Conservation (phyloP, 371 early-diverging fungal species). For the Apophysomyces sp. region DNA sequence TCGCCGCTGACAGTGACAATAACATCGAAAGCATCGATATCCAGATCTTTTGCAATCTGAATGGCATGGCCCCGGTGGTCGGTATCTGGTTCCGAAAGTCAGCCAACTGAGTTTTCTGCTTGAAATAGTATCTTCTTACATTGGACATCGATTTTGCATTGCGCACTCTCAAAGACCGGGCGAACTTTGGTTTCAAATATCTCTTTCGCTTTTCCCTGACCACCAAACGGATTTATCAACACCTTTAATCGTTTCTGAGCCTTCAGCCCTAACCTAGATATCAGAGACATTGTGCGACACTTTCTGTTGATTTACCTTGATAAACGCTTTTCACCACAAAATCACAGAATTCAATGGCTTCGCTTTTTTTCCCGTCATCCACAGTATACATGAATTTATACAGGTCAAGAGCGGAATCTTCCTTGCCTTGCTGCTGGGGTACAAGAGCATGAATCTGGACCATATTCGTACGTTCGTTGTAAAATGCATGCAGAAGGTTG, state of each 20-base stretch:
- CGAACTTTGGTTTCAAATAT: conserved; percentile 58
- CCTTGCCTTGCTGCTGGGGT: conserved; percentile 32
- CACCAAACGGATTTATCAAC: conserved; percentile 77
- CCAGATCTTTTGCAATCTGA: conserved; percentile 60
- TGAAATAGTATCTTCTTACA: conserved; percentile 29
- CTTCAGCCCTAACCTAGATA: conserved; percentile 23
- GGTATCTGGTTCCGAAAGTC: conserved; percentile 44
- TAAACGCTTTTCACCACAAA: conserved; percentile 30
- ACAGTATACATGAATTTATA: conserved; percentile 34
- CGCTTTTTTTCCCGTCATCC: conserved; percentile 16
- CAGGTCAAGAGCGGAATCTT: conserved; percentile 31
- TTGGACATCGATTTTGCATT: conserved; percentile 54
- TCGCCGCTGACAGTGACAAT: conserved; percentile 77
- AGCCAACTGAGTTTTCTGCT: too few relatives aligned
- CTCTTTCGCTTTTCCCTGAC: conserved; percentile 62
- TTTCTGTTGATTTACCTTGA: conserved; percentile 12
- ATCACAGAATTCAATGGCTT: conserved; percentile 28
- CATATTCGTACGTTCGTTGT: conserved; percentile 22
- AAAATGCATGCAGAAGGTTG: conserved; percentile 26
- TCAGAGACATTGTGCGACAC: background rate
- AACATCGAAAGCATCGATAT: conserved; percentile 56
- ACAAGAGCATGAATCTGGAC: conserved; percentile 35
- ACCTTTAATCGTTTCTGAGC: conserved; percentile 48
- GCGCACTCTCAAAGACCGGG: conserved; percentile 69
- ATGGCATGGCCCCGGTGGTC: conserved; percentile 64